These are phyloP conservation scores for Drosera capensis DNA, from an alignment of 148 eudicot genomes.

Conservation along the genomic window DNA sequence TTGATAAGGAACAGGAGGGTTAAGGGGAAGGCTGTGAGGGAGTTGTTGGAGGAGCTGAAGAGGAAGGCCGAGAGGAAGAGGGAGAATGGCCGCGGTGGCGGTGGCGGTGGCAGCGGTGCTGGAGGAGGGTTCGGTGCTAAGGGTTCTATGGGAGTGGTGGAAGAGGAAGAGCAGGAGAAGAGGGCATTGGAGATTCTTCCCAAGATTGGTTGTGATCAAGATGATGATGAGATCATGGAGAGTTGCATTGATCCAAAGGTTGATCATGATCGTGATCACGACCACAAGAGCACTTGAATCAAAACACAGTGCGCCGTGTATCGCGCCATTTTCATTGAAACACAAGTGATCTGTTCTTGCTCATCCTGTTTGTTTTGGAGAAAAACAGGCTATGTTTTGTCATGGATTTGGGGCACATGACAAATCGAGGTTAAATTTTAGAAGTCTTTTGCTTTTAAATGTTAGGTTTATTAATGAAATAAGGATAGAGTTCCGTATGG, in stretches of 20 bases:
- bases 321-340: no score
- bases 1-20: constrained; percentile 57
- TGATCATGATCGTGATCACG: no score
- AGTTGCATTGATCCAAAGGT: neutral
- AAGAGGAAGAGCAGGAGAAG: constrained; percentile 73
- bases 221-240: neutral
- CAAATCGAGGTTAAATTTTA: no score
- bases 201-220: neutral
- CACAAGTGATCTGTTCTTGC: no score
- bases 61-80: constrained; percentile 23
- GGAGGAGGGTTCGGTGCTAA: constrained; percentile 45
- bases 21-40: constrained; percentile 33
- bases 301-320: no score
- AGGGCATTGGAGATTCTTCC: constrained; percentile 60
- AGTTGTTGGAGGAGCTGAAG: constrained; percentile 41
- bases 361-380: no score
- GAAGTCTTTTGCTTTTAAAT: no score
- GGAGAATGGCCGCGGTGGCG: neutral
- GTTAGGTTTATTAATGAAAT: no score
- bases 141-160: constrained; percentile 12
- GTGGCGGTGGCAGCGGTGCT: constrained; percentile 11
- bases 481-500: no score
- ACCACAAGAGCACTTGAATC: no score
- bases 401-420: no score
- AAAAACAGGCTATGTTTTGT: no score